phyloP scores from a whole-genome alignment of 106 monocot genomes.

The Vanilla planifolia region DNA sequence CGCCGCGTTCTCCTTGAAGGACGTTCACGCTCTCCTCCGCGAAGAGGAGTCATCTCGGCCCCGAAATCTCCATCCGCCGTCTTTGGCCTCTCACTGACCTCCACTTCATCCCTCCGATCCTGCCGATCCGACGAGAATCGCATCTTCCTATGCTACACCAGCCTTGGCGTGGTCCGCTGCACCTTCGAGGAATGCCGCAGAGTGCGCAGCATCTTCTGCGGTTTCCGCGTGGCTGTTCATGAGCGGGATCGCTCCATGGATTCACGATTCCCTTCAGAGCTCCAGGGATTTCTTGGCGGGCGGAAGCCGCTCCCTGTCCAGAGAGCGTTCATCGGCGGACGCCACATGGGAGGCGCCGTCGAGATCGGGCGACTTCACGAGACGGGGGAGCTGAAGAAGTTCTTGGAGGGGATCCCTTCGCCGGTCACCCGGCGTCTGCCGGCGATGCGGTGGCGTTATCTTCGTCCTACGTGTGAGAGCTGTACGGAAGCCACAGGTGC shows the following conservation, averaged over 20 bases:
- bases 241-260: slow-evolving; percentile 7
- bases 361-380: slow-evolving; percentile 12
- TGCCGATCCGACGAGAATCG: background rate
- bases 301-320: background rate
- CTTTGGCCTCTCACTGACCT: slow-evolving; percentile 8
- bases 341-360: background rate
- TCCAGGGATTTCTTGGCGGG: slow-evolving; percentile 4
- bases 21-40: background rate
- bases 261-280: slow-evolving; percentile 1
- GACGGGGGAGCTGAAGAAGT: slow-evolving; percentile 13
- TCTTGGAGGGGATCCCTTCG: background rate
- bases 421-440: background rate
- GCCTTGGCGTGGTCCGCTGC: slow-evolving; percentile 11
- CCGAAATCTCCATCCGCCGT: background rate
- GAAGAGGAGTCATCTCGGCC: background rate
- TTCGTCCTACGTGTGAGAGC: slow-evolving; percentile 2
- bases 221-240: slow-evolving; percentile 10
- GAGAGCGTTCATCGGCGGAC: slow-evolving; percentile 5
- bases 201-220: slow-evolving; percentile 4
- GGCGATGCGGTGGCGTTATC: background rate
- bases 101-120: slow-evolving; percentile 11
- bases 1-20: slow-evolving; percentile 11
- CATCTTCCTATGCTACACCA: slow-evolving; percentile 6
- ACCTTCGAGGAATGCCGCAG: slow-evolving; percentile 16
- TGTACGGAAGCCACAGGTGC: slow-evolving; percentile 6